Conservation (phyloP, 2,329 filamentous ascomycete genomes). For the Hirsutella minnesotensis region DNA sequence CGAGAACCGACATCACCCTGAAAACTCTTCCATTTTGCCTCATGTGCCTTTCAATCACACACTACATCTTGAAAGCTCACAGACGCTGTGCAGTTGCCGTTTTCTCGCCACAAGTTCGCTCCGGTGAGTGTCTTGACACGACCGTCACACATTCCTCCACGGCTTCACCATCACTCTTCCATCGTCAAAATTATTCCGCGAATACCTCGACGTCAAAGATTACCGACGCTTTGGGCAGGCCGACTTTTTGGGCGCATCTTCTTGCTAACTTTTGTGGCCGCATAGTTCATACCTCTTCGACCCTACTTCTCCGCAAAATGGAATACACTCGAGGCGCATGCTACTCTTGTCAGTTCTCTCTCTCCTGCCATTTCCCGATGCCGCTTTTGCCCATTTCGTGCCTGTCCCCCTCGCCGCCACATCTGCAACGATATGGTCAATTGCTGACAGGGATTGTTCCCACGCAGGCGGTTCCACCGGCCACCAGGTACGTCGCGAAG, state of each 20-base stretch:
- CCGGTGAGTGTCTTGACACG: not conserved
- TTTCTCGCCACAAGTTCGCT: not conserved
- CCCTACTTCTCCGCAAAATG: constrained; percentile 17
- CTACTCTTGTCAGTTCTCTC: constrained; percentile 35
- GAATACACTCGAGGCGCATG: constrained; percentile 35
- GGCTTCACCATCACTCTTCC: not conserved
- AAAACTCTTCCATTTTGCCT: constrained; percentile 13
- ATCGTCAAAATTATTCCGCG: not conserved
- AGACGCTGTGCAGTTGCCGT: not conserved
- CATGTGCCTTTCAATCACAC: not conserved
- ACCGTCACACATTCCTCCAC: not conserved
- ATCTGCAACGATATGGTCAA: not conserved
- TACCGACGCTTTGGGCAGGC: too few species aligned
- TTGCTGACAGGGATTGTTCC: not conserved
- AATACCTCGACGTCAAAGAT: too few species aligned
- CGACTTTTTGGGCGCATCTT: too few species aligned
- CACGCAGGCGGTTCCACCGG: constrained; percentile 56
- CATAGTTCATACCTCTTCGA: not conserved
- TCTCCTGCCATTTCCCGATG: not conserved
- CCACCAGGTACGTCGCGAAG: constrained; percentile 54
- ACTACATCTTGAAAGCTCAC: not conserved
- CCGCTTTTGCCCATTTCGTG: not conserved
- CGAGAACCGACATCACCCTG: constrained; percentile 6
- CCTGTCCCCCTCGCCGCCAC: not conserved
- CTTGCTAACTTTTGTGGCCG: too few species aligned